Conservation (phyloP, 768 basidiomycete species). For the Leccinum boreale region DNA sequence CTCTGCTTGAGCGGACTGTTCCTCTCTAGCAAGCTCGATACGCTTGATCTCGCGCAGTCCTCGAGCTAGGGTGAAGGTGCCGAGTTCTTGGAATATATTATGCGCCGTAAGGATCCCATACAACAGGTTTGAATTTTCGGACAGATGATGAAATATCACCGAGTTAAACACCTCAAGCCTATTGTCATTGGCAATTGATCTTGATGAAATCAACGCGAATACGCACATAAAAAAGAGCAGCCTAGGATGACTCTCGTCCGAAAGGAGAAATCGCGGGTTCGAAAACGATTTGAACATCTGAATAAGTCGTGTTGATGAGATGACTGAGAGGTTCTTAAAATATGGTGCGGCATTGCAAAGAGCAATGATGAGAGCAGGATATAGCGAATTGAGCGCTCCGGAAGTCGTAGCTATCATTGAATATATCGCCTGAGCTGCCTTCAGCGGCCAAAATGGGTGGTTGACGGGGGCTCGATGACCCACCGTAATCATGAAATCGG, state of each 20-base stretch:
- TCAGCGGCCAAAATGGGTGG: constrained; percentile 7
- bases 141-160: constrained; percentile 71
- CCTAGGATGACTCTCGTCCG: constrained; percentile 94
- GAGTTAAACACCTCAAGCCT: constrained; percentile 93
- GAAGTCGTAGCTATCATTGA: constrained; percentile 87
- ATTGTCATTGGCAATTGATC: background rate
- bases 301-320: constrained; percentile 77
- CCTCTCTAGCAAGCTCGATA: constrained; percentile 68
- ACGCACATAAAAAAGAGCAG: constrained; percentile 86
- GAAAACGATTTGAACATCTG: constrained; percentile 93
- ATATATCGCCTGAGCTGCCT: constrained; percentile 67
- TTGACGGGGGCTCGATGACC: constrained; percentile 24
- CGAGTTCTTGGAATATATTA: constrained; percentile 83
- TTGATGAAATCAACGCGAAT: background rate
- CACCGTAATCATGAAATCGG: constrained; percentile 87
- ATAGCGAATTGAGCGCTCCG: constrained; percentile 75
- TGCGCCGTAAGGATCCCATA: constrained; percentile 85
- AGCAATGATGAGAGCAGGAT: constrained; percentile 89
- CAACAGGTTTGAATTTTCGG: constrained; percentile 83
- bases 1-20: constrained; percentile 42
- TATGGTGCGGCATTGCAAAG: constrained; percentile 87
- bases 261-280: constrained; percentile 81
- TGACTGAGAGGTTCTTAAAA: constrained; percentile 75
- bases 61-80: constrained; percentile 85
- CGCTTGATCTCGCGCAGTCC: constrained; percentile 84